Evolutionary conservation across 176 grass and related monocot genomes (phyloP).

Genomic region (Oryza officinalis): DNA sequence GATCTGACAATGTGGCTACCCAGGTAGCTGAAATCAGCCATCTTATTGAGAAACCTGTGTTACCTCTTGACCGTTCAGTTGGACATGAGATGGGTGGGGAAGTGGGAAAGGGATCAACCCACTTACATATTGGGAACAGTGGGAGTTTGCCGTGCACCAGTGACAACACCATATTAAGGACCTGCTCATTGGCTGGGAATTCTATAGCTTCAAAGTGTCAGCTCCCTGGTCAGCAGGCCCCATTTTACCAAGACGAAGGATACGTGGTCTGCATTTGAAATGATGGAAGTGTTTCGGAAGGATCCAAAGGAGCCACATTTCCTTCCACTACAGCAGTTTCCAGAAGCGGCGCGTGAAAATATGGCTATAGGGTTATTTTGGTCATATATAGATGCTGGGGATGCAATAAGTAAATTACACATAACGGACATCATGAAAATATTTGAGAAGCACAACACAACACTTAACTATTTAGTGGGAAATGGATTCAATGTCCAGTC

Average conservation of each 20-base stretch:
- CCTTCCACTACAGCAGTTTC: conserved; percentile 37
- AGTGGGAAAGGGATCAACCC: conserved; percentile 18
- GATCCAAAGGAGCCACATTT: conserved; percentile 66
- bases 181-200: conserved; percentile 12
- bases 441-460: conserved; percentile 38
- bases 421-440: conserved; percentile 30
- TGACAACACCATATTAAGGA: conserved; percentile 3
- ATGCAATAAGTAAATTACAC: conserved; percentile 1
- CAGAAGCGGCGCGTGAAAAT: conserved; percentile 38
- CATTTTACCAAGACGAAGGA: conserved; percentile 48
- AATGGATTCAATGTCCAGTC: conserved; percentile 60
- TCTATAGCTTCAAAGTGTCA: conserved; percentile 14
- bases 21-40: conserved; percentile 10
- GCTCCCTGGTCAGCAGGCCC: neutral
- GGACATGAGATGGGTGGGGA: neutral
- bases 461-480: conserved; percentile 42
- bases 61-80: neutral
- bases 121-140: neutral
- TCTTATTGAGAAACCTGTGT: neutral
- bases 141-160: neutral
- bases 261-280: conserved; percentile 52
- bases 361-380: no score
- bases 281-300: conserved; percentile 36
- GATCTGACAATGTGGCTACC: neutral
- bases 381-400: no score